Percentiles rank a stretch among this genome's conserved stretches.
Evolutionary conservation across 2,329 filamentous ascomycete species (phyloP).

Genomic region (Beauveria australis): DNA sequence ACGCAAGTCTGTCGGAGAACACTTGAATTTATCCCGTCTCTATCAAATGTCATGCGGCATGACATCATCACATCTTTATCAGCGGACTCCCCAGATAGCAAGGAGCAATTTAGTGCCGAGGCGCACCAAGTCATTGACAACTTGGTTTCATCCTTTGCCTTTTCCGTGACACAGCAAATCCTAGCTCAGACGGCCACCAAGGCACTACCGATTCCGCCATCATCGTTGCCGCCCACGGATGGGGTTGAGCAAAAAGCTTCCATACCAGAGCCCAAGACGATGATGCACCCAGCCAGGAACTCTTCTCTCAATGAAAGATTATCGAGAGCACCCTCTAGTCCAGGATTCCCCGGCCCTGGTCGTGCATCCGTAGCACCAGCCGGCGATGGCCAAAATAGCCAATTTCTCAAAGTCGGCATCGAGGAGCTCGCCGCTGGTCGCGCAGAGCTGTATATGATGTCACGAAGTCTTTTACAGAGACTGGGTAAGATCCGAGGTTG

Average conservation of each 20-base stretch:
- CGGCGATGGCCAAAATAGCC: conserved; percentile 32
- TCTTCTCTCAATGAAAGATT: conserved; percentile 49
- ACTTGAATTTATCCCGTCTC: conserved; percentile 73
- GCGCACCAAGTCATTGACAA: conserved; percentile 57
- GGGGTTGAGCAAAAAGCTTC: conserved; percentile 51
- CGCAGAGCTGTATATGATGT: conserved; percentile 74
- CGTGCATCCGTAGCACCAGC: conserved; percentile 29
- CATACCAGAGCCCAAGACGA: conserved; percentile 61
- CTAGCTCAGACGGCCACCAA: conserved; percentile 66
- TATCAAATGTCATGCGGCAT: conserved; percentile 68
- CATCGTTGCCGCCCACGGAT: conserved; percentile 38
- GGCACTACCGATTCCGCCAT: conserved; percentile 57
- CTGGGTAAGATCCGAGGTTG: conserved; percentile 65
- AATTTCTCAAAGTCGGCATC: conserved; percentile 55
- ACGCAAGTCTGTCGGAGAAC: conserved; percentile 79
- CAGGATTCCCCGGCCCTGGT: conserved; percentile 42
- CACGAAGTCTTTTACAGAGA: conserved; percentile 69
- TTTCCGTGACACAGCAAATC: conserved; percentile 67
- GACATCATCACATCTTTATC: conserved; percentile 63
- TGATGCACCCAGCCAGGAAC: conserved; percentile 58
- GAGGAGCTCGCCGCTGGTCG: conserved; percentile 76
- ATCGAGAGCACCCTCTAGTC: conserved; percentile 38
- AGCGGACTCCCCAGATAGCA: conserved; percentile 28
- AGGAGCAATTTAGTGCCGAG: conserved; percentile 28
- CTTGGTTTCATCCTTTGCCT: conserved; percentile 69